These are phyloP conservation scores for Paxillus ammoniavirescens DNA, from an alignment of 768 basidiomycete genomes.

Conservation along the genomic window DNA sequence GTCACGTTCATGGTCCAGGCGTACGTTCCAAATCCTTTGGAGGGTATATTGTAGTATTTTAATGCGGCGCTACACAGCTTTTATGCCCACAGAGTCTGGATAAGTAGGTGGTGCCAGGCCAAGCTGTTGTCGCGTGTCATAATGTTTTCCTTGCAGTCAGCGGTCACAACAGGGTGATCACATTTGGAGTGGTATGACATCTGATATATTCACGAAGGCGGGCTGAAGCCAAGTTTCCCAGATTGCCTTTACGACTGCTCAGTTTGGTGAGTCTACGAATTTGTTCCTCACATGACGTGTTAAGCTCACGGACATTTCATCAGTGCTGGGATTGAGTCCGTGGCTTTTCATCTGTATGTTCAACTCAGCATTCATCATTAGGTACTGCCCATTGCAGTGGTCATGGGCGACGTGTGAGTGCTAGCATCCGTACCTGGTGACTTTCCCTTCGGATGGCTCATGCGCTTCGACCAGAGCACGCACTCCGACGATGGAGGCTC, in stretches of 20 bases:
- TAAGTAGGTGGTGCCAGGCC: no score
- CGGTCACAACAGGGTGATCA: slow-evolving; percentile 13
- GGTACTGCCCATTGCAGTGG: no score
- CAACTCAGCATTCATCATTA: no score
- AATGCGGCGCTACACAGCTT: slow-evolving; percentile 11
- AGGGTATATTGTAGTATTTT: not conserved
- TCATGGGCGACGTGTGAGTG: no score
- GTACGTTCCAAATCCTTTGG: no score
- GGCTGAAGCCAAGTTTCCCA: slow-evolving; percentile 1
- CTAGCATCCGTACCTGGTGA: no score
- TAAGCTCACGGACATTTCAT: not conserved
- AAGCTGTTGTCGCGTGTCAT: not conserved
- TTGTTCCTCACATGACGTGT: not conserved
- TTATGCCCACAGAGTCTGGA: slow-evolving; percentile 12
- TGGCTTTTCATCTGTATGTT: not conserved
- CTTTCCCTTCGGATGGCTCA: no score
- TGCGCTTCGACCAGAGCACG: no score
- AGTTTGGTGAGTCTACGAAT: slow-evolving; percentile 9
- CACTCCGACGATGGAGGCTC: no score
- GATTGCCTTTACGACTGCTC: slow-evolving; percentile 7
- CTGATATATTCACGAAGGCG: not conserved
- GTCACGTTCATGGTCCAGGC: no score
- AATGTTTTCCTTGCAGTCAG: slow-evolving; percentile 14
- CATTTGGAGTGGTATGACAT: slow-evolving; percentile 13
- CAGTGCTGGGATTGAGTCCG: slow-evolving; percentile 18